Base-by-base conservation (phyloP, 164 flowering plant species). In the Cinnamomum micranthum region DNA sequence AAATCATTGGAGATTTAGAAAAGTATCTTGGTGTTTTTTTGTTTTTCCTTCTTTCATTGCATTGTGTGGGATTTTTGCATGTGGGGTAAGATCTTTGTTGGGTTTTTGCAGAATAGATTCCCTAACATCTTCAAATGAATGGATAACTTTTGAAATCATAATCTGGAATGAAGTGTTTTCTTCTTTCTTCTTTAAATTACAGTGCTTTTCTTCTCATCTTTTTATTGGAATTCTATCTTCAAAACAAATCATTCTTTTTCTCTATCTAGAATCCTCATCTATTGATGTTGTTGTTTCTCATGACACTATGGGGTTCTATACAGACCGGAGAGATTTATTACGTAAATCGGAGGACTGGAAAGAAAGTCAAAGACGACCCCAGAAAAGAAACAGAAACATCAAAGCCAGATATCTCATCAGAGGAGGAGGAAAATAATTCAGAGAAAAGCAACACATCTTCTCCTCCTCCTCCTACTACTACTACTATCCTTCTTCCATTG, bases 271-370 rank as follows among this genome's bases (percentile, higher is more conserved):
- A 0, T 24, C 24, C n/a, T 6, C 28, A 50, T 51, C 59, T 24
- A 70, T 23, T 20, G 13, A 50, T 50, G 25, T 3, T 69, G 58
- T 12, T 31, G 69, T 25, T 24, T 67, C 41, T 4, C 41, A 12
- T 31, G 5, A 31, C 20, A 6, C 14, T 52, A 20, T 13, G 50
- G 19, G 51, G 31, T 73, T 71, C 7, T 25, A 17, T 68, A 78
- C 86, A 95, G 99, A 90, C 97, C 3, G 98, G 99, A 41, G 98
- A 93, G 81, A 73, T 92, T 71, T 95, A 95, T 71, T 95, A 87
- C 79, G 85, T 90, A 69, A 90, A 95, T 80, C 89, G 95, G 97
- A 82, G 86, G 31, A 90, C 79, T 3, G 98, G 98, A 4, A 84
- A 80, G 87, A 93, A 86, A 79, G 83, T 85, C 6, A 90, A 76